These are phyloP conservation scores for Coemansia sp. DNA, from an alignment of 192 early-diverging fungal species.

Conservation along the genomic window DNA sequence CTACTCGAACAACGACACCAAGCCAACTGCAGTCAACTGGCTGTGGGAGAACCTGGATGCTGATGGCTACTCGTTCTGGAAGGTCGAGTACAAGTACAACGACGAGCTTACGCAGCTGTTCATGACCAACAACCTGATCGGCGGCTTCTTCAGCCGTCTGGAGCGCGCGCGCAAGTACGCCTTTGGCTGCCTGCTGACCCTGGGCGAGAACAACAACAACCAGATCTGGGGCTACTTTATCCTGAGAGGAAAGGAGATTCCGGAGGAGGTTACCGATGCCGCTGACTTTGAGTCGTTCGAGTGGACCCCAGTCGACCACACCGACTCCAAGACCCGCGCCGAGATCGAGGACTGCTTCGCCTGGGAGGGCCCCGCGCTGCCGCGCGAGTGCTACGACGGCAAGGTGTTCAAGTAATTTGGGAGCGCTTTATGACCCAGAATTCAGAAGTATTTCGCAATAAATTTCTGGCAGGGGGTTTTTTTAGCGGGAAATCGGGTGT, in stretches of 20 bases:
- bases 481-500: too few relatives aligned
- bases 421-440: too few relatives aligned
- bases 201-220: slow-evolving; percentile 83
- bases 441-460: too few relatives aligned
- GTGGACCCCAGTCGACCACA: slow-evolving; percentile 72
- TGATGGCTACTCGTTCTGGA: slow-evolving; percentile 87
- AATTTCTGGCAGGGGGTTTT: too few relatives aligned
- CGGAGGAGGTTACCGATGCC: slow-evolving; percentile 72
- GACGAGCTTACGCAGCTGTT: slow-evolving; percentile 80
- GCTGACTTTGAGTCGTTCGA: slow-evolving; percentile 86
- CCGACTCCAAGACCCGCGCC: slow-evolving; percentile 58
- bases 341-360: slow-evolving; percentile 71
- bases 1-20: slow-evolving; percentile 95
- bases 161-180: slow-evolving; percentile 92
- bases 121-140: slow-evolving; percentile 93
- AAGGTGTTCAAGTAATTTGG: slow-evolving; percentile 78
- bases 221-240: slow-evolving; percentile 93
- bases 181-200: slow-evolving; percentile 79
- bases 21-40: slow-evolving; percentile 81
- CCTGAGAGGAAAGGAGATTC: slow-evolving; percentile 80
- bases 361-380: slow-evolving; percentile 79
- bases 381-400: slow-evolving; percentile 75
- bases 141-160: slow-evolving; percentile 90
- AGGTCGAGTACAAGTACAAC: slow-evolving; percentile 95
- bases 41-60: slow-evolving; percentile 91